Conservation (phyloP, 2,329 filamentous ascomycete genomes). For the Hymenoscyphus linearis region DNA sequence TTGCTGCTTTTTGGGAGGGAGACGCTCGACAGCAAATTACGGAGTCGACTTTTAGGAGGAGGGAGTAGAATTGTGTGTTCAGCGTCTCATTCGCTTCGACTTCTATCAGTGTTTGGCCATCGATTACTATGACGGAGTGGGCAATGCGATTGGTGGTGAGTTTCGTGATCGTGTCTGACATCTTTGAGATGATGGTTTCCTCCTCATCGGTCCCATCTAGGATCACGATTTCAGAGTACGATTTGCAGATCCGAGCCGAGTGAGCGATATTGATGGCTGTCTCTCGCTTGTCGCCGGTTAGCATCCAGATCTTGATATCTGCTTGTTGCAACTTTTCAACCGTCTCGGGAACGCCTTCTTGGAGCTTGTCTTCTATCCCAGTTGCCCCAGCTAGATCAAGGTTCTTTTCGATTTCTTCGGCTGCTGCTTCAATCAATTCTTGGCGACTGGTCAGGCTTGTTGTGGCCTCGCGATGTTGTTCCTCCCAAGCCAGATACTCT, state of each 20-base stretch:
- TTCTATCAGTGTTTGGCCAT: conserved; percentile 67
- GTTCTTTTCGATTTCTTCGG: conserved; percentile 72
- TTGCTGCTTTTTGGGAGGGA: conserved; percentile 80
- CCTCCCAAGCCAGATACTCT: conserved; percentile 73
- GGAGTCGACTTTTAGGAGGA: conserved; percentile 73
- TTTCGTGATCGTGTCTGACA: conserved; percentile 49
- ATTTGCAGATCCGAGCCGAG: conserved; percentile 69
- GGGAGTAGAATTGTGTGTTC: conserved; percentile 62
- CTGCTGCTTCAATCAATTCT: conserved; percentile 70
- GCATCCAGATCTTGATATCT: conserved; percentile 75
- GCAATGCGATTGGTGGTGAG: conserved; percentile 60
- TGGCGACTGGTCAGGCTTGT: conserved; percentile 79
- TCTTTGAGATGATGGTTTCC: conserved; percentile 48
- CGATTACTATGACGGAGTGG: conserved; percentile 78
- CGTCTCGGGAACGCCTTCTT: conserved; percentile 60
- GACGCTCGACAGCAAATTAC: conserved; percentile 90
- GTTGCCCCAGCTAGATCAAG: conserved; percentile 85
- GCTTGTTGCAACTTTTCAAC: conserved; percentile 10
- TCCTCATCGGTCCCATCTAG: conserved; percentile 39
- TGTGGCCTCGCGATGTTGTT: conserved; percentile 69
- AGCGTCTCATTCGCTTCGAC: conserved; percentile 61
- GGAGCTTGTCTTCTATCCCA: conserved; percentile 89
- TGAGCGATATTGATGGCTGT: conserved; percentile 90
- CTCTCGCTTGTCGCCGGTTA: conserved; percentile 89
- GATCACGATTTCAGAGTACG: conserved; percentile 71